Base-by-base conservation (phyloP, 78 protist species). In the Dictyostelium capitatum region DNA sequence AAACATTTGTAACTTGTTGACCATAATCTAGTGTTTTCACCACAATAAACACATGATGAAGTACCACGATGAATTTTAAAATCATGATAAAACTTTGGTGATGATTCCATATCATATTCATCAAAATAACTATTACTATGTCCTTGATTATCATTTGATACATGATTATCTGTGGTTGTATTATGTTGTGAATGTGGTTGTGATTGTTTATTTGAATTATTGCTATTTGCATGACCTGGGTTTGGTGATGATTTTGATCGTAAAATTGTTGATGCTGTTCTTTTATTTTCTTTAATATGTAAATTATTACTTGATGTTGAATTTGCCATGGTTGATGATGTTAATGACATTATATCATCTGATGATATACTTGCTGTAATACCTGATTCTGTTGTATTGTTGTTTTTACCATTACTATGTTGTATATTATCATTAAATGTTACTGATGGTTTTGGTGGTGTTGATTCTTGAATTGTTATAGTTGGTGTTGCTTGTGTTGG, bases 1-100 rank as follows among this genome's bases (percentile, higher is more conserved):
- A 43, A 51, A 19, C 83, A 79, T 54, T 79, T 79, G 37, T 54
- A 79, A 54, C 70, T 79, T 20, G 43, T 28, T 23, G 30, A 48
- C 51, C 62, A 54, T 54, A 79, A 9, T 79, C 72, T 79, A 8
- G 59, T 56, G 15, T 23, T 54, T 25, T 83, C 82, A 23, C 91
- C 91, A 56, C 91, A 83, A 46, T 54, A 83, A 1, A 73, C 82
- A 73, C 91, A 83, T n/a, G 82, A 17, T 14, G 80, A 73, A 5
- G 91, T 53, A 23, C 54, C 57, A 20, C 79, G 19, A 32, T 83
- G 65, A 20, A 64, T 69, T 73, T 53, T 70, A 83, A 83, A 83
- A 48, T 70, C 67, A 83, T 83, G 91, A 28, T 73, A 46, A 73
- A 46, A 47, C 14, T 73, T 73, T 20, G 51, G 79, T 46, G n/a